Conservation (phyloP, 1,284 basidiomycete genomes). For the Rhodotorula sp. region DNA sequence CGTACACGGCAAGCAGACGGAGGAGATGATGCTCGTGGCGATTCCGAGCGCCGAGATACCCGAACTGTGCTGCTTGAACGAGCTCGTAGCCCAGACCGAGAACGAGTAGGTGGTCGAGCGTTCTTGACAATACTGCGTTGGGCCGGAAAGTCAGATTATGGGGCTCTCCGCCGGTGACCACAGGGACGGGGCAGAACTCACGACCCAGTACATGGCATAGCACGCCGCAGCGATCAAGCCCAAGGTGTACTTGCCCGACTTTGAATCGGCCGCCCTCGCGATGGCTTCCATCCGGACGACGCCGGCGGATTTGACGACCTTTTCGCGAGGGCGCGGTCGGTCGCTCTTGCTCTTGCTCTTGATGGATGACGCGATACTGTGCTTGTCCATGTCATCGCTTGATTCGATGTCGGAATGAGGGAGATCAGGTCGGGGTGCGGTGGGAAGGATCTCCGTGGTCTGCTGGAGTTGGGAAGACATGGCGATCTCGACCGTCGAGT, state of each 20-base stretch:
- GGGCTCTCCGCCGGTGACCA: background rate
- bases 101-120: conserved; percentile 10
- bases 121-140: conserved; percentile 1
- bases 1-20: conserved; percentile 13
- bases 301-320: conserved; percentile 3
- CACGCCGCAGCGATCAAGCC: background rate
- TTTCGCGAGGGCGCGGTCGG: background rate
- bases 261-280: background rate
- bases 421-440: no score
- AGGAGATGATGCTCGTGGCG: conserved; percentile 24
- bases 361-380: background rate
- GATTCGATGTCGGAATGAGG: background rate
- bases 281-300: conserved; percentile 9
- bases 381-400: background rate
- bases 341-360: background rate
- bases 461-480: no score
- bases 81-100: conserved; percentile 15
- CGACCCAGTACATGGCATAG: conserved; percentile 2
- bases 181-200: background rate
- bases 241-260: background rate
- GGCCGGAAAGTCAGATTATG: background rate
- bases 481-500: no score
- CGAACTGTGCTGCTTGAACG: conserved; percentile 17
- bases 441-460: no score
- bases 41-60: conserved; percentile 16